These are phyloP conservation scores for Trametes sanguinea DNA, from an alignment of 768 basidiomycete species.

Conservation along the genomic window DNA sequence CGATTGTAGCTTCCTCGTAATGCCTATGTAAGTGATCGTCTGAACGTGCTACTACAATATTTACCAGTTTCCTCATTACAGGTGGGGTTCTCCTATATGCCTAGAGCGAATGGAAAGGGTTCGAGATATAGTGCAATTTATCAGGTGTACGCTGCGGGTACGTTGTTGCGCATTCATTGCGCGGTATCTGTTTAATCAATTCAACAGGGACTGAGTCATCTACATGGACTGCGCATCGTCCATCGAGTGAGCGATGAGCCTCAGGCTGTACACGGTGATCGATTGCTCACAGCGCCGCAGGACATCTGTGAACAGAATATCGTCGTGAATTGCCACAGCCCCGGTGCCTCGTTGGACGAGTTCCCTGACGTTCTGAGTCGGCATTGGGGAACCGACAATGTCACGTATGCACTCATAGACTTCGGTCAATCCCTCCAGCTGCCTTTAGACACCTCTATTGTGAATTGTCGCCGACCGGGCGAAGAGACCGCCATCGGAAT, in stretches of 20 bases:
- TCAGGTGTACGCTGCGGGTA: background rate
- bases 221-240: background rate
- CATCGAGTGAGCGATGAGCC: constrained; percentile 5
- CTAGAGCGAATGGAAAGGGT: background rate
- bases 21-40: constrained; percentile 4
- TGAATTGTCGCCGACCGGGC: background rate
- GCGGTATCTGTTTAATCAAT: too few species aligned
- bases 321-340: background rate
- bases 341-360: background rate
- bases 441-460: background rate
- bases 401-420: background rate
- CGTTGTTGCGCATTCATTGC: background rate
- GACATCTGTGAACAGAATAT: background rate
- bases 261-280: too few species aligned
- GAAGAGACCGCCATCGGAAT: background rate
- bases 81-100: background rate
- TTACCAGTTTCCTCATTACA: too few species aligned
- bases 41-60: too few species aligned
- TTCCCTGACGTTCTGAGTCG: background rate
- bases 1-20: background rate
- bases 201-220: background rate
- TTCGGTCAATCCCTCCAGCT: background rate
- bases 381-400: background rate
- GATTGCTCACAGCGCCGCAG: too few species aligned
- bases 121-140: background rate